These are phyloP conservation scores for Cenchrus fungigraminus DNA, from an alignment of 176 grass and related monocot species.

Conservation along the genomic window DNA sequence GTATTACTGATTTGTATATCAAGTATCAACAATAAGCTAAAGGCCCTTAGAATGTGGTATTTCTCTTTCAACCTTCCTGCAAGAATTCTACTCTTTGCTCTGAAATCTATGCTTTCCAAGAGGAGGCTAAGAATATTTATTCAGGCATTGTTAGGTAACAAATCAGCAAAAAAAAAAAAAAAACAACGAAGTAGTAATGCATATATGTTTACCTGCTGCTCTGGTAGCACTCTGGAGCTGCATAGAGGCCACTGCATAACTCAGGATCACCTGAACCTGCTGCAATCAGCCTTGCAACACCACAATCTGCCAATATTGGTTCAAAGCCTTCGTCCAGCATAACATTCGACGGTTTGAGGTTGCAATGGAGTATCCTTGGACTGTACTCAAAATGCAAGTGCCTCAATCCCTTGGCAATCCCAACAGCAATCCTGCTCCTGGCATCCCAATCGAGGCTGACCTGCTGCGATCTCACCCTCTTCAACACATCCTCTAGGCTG, in stretches of 20 bases:
- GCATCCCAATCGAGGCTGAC: conserved; percentile 70
- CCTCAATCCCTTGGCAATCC: conserved; percentile 74
- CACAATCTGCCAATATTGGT: conserved; percentile 71
- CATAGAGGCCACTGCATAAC: conserved; percentile 50
- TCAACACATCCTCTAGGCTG: conserved; percentile 94
- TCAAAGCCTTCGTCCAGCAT: conserved; percentile 86
- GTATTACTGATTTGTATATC: not conserved
- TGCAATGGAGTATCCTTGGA: conserved; percentile 74
- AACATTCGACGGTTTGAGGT: conserved; percentile 82
- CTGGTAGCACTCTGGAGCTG: conserved; percentile 85
- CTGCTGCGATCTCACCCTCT: conserved; percentile 78
- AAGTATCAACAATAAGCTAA: conserved; percentile 14
- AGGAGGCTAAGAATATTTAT: not conserved
- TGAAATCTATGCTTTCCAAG: not conserved
- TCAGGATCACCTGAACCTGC: conserved; percentile 48
- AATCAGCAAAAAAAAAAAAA: not conserved
- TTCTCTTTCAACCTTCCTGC: not conserved
- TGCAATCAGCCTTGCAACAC: conserved; percentile 58
- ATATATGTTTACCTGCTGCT: conserved; percentile 69
- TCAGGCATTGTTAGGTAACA: not conserved
- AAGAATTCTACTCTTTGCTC: not conserved
- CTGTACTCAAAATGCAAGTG: conserved; percentile 90
- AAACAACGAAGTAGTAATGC: not conserved
- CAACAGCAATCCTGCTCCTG: conserved; percentile 78
- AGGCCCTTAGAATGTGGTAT: not conserved